Percentiles rank a stretch among this genome's conserved stretches.
These are phyloP conservation scores for Zarea fungicola DNA, from an alignment of 2,329 filamentous ascomycete species.

Conservation along the genomic window DNA sequence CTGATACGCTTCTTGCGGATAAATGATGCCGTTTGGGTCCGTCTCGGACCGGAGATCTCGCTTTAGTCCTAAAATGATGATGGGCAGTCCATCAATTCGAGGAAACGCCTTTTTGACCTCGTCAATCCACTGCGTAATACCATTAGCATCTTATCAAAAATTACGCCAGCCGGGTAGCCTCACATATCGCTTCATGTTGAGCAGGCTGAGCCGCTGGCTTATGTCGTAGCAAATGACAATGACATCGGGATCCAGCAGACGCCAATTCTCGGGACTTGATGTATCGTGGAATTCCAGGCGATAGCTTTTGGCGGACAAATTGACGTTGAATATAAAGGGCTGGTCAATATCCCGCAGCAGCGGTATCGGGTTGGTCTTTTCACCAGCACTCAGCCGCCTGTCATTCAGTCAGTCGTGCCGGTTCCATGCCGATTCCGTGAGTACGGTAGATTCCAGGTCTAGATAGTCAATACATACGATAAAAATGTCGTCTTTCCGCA, in stretches of 20 bases:
- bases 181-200: constrained; percentile 53
- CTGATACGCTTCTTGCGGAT: constrained; percentile 55
- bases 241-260: constrained; percentile 51
- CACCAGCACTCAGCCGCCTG: constrained; percentile 48
- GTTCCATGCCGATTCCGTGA: not conserved
- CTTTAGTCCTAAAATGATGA: constrained; percentile 56
- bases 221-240: constrained; percentile 59
- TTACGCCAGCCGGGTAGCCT: constrained; percentile 21
- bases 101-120: constrained; percentile 46
- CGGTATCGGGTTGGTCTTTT: constrained; percentile 37
- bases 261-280: constrained; percentile 53
- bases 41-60: constrained; percentile 53
- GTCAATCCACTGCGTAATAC: constrained; percentile 50
- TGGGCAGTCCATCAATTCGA: constrained; percentile 43
- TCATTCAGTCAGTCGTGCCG: constrained; percentile 4
- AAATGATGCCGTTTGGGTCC: constrained; percentile 56
- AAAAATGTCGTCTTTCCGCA: constrained; percentile 59
- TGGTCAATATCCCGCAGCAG: constrained; percentile 54
- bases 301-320: constrained; percentile 33
- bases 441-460: constrained; percentile 1
- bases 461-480: constrained; percentile 42
- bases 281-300: constrained; percentile 58
- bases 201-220: constrained; percentile 50
- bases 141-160: not conserved
- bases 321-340: constrained; percentile 55